Evolutionary conservation across 192 early-diverging fungal genomes (phyloP).

Genomic region (Coemansia sp.): DNA sequence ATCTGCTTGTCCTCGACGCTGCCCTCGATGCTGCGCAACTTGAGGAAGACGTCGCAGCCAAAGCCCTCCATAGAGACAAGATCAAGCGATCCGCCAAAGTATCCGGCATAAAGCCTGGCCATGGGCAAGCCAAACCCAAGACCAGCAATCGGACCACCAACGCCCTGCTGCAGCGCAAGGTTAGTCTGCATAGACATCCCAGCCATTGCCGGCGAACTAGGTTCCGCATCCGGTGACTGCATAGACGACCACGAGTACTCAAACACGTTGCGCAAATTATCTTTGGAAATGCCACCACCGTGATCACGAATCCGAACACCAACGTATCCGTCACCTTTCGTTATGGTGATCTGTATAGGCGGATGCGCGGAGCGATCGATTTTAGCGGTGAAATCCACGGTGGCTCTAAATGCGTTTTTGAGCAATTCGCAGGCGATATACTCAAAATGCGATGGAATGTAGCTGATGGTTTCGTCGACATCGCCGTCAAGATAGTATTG

Average conservation of each 20-base stretch:
- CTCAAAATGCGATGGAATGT: slow-evolving; percentile 91
- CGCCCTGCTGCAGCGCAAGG: slow-evolving; percentile 81
- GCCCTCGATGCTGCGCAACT: slow-evolving; percentile 82
- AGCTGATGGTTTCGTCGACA: slow-evolving; percentile 55
- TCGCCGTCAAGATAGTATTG: slow-evolving; percentile 65
- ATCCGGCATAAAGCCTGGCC: slow-evolving; percentile 84
- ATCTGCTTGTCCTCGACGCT: slow-evolving; percentile 54
- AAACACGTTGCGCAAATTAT: slow-evolving; percentile 79
- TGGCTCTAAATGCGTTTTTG: slow-evolving; percentile 89
- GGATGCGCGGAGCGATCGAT: slow-evolving; percentile 57
- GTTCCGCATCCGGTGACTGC: slow-evolving; percentile 62
- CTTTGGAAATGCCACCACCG: slow-evolving; percentile 83
- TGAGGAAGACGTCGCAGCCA: slow-evolving; percentile 92
- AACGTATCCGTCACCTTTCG: slow-evolving; percentile 74
- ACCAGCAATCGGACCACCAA: slow-evolving; percentile 90
- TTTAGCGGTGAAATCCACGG: slow-evolving; percentile 70
- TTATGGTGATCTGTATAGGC: slow-evolving; percentile 84
- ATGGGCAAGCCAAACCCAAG: slow-evolving; percentile 83
- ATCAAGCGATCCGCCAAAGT: slow-evolving; percentile 91
- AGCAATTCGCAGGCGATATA: slow-evolving; percentile 91
- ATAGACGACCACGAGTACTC: slow-evolving; percentile 95
- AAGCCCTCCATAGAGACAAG: slow-evolving; percentile 81
- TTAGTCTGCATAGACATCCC: slow-evolving; percentile 71
- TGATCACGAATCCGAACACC: slow-evolving; percentile 87
- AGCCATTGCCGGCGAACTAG: slow-evolving; percentile 29